Base-by-base conservation (phyloP, 768 basidiomycete species). In the Fomitopsis pulvina region DNA sequence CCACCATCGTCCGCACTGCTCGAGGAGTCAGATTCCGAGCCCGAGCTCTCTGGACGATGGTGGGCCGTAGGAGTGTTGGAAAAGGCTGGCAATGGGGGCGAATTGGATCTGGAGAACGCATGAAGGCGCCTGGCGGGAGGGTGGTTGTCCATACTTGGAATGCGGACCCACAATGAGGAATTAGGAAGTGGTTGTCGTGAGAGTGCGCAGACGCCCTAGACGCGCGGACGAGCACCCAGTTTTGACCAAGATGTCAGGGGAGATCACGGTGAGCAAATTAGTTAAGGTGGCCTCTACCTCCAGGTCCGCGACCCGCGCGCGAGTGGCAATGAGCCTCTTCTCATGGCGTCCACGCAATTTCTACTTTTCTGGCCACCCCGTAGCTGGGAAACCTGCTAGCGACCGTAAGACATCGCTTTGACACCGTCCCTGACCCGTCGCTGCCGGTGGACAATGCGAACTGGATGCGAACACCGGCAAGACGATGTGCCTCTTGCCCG, bases 111-210 rank as follows among this genome's bases (percentile, higher is more conserved):
- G 49, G 51, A 44, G 57, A 55, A 53, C 43, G 51, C 41, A 45
- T 51, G 51, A 51, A 55, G 51, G 57, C 57, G 57, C 57, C 54
- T 52, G 48, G 52, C 10, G 39, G 57, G 50, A 54, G 51, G 45
- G 48, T 55, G 45, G 42, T 39, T 50, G 51, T 51, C 57, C 57
- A 58, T 58, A 29, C 55, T 50, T 53, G 57, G 57, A 49, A 58
- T 55, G 50, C 40, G 57, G 50, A 55, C 53, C 40, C 49, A 55
- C 49, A 50, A 52, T 48, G 52, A 40, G 53, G 55, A 57, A 52
- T n/a, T 26, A 52, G 52, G 38, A 50, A 42, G 41, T 57, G 44
- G 50, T 54, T 41, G 43, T 50, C 56, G 56, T 57, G 56, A 57
- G 53, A 57, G 50, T 41, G 34, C 14, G 34, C 34, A 37, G 34